phyloP scores from a whole-genome alignment of 1,284 basidiomycete species.

The Malassezia sp. region DNA sequence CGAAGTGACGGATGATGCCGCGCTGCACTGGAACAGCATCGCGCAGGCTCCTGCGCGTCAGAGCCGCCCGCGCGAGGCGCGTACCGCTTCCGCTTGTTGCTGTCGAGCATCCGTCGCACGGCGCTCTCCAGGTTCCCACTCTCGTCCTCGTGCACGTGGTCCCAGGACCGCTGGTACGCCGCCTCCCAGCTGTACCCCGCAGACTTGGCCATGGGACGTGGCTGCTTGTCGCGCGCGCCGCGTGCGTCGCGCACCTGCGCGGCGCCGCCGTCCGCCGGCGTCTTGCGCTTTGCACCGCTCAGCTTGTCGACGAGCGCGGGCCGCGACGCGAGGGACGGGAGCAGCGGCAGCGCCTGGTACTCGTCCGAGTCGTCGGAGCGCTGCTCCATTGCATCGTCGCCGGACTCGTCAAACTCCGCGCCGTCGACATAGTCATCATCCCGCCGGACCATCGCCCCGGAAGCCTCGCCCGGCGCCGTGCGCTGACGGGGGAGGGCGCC shows the following conservation, averaged over 20 bases:
- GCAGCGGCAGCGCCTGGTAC: conserved; percentile 12
- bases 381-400: conserved; percentile 11
- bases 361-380: conserved; percentile 16
- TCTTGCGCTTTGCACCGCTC: conserved; percentile 1
- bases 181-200: conserved; percentile 80
- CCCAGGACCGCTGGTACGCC: conserved; percentile 87
- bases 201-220: conserved; percentile 11
- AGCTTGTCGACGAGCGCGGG: background rate
- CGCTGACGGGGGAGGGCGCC: background rate
- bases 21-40: conserved; percentile 78
- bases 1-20: conserved; percentile 88
- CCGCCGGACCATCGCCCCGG: conserved; percentile 8
- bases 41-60: conserved; percentile 49
- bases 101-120: conserved; percentile 75
- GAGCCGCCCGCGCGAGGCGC: background rate
- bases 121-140: conserved; percentile 76
- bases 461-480: background rate
- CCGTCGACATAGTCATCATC: conserved; percentile 16
- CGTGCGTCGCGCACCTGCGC: background rate
- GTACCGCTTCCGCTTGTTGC: conserved; percentile 56
- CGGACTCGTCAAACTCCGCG: conserved; percentile 15
- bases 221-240: background rate
- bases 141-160: conserved; percentile 90
- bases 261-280: background rate
- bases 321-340: conserved; percentile 1